A percentile compares a stretch with the other conserved stretches of the same genome.
phyloP scores from a whole-genome alignment of 176 grass and related monocot species.

The Melocanna baccifera region DNA sequence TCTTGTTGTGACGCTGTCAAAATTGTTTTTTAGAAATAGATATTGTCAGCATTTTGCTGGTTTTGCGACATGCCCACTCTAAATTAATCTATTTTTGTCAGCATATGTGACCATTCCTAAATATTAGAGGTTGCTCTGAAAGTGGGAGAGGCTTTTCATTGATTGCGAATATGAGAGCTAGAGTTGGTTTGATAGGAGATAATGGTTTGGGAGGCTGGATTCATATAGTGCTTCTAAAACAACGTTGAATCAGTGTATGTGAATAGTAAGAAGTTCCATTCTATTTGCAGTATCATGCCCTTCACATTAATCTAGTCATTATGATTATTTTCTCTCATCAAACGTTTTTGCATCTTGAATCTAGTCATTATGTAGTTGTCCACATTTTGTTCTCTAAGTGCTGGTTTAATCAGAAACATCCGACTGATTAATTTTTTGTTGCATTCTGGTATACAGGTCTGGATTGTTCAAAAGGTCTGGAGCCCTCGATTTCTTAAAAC shows the following conservation, averaged over 20 bases:
- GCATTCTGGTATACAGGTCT: too few relatives aligned
- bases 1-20: neutral
- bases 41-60: neutral
- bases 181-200: constrained; percentile 80
- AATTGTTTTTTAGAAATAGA: too few relatives aligned
- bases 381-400: neutral
- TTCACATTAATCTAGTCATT: neutral
- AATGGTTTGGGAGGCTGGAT: constrained; percentile 85
- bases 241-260: constrained; percentile 77
- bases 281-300: neutral
- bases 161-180: constrained; percentile 74
- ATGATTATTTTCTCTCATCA: neutral
- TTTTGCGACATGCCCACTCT: neutral
- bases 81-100: neutral
- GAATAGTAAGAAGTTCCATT: neutral
- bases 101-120: constrained; percentile 78
- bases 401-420: too few relatives aligned
- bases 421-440: too few relatives aligned
- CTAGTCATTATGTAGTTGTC: neutral
- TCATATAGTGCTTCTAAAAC: constrained; percentile 91
- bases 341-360: neutral
- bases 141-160: constrained; percentile 55
- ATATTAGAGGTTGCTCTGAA: constrained; percentile 46
- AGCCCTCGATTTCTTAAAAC: too few relatives aligned
- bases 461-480: too few relatives aligned